These are phyloP conservation scores for Candida ovalis DNA, from an alignment of 805 yeast species.

Conservation along the genomic window DNA sequence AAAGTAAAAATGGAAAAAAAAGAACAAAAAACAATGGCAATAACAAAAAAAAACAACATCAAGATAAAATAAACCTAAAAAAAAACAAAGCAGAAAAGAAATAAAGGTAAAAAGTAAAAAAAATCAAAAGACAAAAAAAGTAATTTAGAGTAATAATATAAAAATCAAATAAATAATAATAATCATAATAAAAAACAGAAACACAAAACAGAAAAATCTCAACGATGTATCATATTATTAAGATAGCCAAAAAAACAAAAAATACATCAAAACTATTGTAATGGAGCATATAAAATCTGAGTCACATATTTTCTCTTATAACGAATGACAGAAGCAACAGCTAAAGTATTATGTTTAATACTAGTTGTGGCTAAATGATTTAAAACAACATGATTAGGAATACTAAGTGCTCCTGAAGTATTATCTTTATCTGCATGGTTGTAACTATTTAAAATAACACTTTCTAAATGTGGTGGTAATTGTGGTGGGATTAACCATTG, in stretches of 20 bases:
- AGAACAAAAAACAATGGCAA: too few relatives aligned
- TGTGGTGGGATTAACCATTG: constrained; percentile 85
- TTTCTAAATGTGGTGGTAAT: constrained; percentile 93
- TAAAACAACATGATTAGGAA: constrained; percentile 91
- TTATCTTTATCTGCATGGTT: constrained; percentile 63
- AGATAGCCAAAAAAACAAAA: neutral
- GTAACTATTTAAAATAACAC: constrained; percentile 82
- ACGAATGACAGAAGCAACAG: constrained; percentile 88
- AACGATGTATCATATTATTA: too few relatives aligned
- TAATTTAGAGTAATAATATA: too few relatives aligned
- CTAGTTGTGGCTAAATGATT: constrained; percentile 95
- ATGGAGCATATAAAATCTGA: constrained; percentile 87
- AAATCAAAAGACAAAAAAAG: too few relatives aligned
- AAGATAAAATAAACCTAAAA: too few relatives aligned
- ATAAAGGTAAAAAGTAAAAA: too few relatives aligned
- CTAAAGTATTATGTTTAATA: constrained; percentile 87
- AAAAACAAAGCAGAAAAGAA: too few relatives aligned
- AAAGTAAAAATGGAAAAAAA: too few relatives aligned
- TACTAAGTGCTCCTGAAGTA: constrained; percentile 83
- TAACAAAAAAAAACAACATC: too few relatives aligned
- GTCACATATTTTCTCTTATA: constrained; percentile 87
- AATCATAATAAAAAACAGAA: neutral
- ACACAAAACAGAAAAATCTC: neutral
- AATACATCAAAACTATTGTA: constrained; percentile 45
- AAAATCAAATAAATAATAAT: too few relatives aligned